Base-by-base conservation (phyloP, 2,329 filamentous ascomycete species). In the Epichloe sibirici region DNA sequence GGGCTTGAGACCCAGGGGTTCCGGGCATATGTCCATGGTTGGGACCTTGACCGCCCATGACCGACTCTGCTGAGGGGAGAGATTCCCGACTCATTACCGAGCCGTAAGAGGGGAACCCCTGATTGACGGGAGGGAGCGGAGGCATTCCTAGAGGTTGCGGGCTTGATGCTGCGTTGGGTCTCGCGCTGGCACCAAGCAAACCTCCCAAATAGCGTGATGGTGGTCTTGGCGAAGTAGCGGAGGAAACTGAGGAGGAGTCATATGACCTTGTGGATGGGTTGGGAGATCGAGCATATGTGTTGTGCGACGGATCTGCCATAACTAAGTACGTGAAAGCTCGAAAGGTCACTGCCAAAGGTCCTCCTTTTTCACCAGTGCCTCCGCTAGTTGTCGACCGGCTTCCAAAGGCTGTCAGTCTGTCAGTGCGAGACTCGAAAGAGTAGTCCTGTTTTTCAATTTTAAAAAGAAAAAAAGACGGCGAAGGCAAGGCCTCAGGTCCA, bases 241-340 rank as follows among this genome's bases (percentile, higher is more conserved):
- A 82, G 28, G 79, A 81, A 60, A 81, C 77, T 47, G 79, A 81
- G 11, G 79, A 82, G 55, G 79, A 82, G 67, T 81, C 78, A 74
- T 81, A 83, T 58, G 79, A 82, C 65, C 75, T 74, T 57, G 74
- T 77, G 57, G 79, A 81, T 55, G 72, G 73, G 66, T 81, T 81
- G 55, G 81, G 80, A 53, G 80, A 83, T 67, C 78, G 79, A 61
- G 77, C 69, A 65, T 78, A 82, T 48, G 73, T 68, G 64, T 74
- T 78, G 69, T 82, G 78, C 61, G 76, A 64, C 54, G 63, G 59
- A 49, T 77, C 73, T 61, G 77, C 72, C 78, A 82, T 82, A 62
- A 64, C 60, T 63, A 53, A 35, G 28, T 45, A 17, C 37, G 47
- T 43, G 38, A 48, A 31, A 50, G 50, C 11, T 48, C 28, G 1